These are phyloP conservation scores for Stephanodiscus minutulus DNA, from an alignment of 108 stramenopile species.

Conservation along the genomic window DNA sequence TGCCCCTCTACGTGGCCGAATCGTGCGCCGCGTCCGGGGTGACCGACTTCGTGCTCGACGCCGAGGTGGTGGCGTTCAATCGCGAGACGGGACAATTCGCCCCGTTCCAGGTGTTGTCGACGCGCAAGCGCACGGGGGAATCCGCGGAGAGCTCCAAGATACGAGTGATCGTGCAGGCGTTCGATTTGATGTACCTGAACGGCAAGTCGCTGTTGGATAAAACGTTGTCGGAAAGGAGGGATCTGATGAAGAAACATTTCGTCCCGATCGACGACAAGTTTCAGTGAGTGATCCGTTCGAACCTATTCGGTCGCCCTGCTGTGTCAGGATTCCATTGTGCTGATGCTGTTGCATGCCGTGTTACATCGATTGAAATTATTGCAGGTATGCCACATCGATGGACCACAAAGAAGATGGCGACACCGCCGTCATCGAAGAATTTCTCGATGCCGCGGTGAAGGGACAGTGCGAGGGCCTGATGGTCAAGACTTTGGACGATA, in stretches of 20 bases:
- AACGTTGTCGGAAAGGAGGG: constrained; percentile 84
- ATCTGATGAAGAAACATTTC: constrained; percentile 84
- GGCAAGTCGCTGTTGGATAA: constrained; percentile 86
- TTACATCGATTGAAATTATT: background rate
- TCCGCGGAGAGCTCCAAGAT: constrained; percentile 91
- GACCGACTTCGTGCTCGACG: constrained; percentile 93
- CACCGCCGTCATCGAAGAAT: constrained; percentile 89
- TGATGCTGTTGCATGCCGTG: background rate
- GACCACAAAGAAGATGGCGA: constrained; percentile 77
- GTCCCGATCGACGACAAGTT: constrained; percentile 87
- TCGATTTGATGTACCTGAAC: constrained; percentile 99
- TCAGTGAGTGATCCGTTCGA: constrained; percentile 61
- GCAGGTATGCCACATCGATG: constrained; percentile 54
- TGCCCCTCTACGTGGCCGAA: constrained; percentile 84
- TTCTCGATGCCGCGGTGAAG: constrained; percentile 95
- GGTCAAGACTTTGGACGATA: constrained; percentile 97
- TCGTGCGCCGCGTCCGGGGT: constrained; percentile 56
- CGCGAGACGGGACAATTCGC: constrained; percentile 79
- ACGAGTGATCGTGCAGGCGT: constrained; percentile 96
- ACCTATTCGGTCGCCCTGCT: background rate
- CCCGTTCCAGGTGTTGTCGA: constrained; percentile 86
- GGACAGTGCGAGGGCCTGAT: constrained; percentile 99
- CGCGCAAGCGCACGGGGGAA: constrained; percentile 87
- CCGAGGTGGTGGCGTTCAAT: constrained; percentile 98
- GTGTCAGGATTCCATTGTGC: constrained; percentile 17